These are phyloP conservation scores for Syzygium aromaticum DNA, from an alignment of 345 rosid species.

Conservation along the genomic window DNA sequence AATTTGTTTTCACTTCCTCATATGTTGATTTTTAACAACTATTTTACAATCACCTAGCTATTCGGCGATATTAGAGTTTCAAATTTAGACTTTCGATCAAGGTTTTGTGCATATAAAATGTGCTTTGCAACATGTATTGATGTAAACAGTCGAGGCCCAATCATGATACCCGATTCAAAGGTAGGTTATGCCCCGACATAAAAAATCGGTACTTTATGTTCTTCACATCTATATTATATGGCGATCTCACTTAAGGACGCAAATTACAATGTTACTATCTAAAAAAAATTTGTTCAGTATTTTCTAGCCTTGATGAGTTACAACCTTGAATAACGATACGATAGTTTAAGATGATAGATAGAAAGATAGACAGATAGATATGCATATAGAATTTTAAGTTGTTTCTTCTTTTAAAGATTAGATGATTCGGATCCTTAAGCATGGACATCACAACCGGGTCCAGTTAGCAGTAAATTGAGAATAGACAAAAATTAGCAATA, in stretches of 20 bases:
- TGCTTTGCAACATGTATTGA: neutral
- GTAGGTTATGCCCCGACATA: neutral
- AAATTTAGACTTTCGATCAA: neutral
- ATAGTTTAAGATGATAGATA: neutral
- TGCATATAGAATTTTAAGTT: neutral
- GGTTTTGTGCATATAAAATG: neutral
- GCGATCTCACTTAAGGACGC: neutral
- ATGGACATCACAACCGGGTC: neutral
- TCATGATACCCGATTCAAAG: neutral
- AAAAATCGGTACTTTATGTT: neutral
- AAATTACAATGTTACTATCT: neutral
- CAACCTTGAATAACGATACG: neutral
- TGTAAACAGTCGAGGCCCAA: neutral
- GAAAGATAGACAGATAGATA: neutral
- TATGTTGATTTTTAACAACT: neutral
- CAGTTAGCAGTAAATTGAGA: neutral
- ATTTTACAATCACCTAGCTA: neutral
- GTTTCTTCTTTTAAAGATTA: neutral
- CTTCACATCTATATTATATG: neutral
- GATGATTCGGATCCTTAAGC: neutral
- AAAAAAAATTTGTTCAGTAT: fast-evolving
- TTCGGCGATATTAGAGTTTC: neutral
- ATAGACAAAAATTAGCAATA: neutral
- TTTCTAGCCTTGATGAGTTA: neutral
- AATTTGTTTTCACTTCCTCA: neutral